These are phyloP conservation scores for Durio zibethinus DNA, from an alignment of 345 rosid genomes.

Conservation along the genomic window DNA sequence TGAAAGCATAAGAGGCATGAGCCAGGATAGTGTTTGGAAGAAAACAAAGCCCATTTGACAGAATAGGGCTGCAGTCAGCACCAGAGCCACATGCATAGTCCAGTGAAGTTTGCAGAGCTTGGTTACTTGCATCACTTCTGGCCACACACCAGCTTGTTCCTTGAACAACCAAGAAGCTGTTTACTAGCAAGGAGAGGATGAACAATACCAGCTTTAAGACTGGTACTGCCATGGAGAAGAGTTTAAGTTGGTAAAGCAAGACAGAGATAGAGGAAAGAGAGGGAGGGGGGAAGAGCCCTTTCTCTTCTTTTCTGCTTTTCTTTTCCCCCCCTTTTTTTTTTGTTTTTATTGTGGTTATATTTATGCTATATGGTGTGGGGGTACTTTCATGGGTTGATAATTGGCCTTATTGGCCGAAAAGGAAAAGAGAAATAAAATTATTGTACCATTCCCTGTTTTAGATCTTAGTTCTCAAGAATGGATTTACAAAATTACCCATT, in stretches of 20 bases:
- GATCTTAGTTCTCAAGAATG: neutral
- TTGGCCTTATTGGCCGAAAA: neutral
- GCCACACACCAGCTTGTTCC: conserved; percentile 67
- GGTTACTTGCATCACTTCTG: conserved; percentile 59
- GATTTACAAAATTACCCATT: neutral
- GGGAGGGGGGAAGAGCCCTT: conserved; percentile 21
- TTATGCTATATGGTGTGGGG: neutral
- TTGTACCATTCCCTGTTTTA: neutral
- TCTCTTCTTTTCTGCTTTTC: conserved; percentile 28
- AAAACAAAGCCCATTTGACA: conserved; percentile 50
- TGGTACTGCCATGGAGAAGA: conserved; percentile 22
- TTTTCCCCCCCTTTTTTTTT: too few species aligned
- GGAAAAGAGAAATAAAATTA: neutral
- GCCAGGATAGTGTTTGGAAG: conserved; percentile 68
- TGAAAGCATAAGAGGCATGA: conserved; percentile 80
- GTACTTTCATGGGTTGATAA: neutral
- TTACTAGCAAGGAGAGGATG: neutral
- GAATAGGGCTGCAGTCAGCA: conserved; percentile 66
- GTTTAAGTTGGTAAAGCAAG: conserved; percentile 22
- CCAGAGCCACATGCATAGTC: conserved; percentile 73
- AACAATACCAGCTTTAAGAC: neutral
- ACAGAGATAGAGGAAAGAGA: conserved; percentile 22
- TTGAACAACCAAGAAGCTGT: neutral
- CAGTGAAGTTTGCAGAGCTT: conserved; percentile 54
- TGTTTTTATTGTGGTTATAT: neutral